Evolutionary conservation across 257 asterid genomes (phyloP), one percentile per base, ranked within the genome.

Genomic region (Primulina tabacum): DNA sequence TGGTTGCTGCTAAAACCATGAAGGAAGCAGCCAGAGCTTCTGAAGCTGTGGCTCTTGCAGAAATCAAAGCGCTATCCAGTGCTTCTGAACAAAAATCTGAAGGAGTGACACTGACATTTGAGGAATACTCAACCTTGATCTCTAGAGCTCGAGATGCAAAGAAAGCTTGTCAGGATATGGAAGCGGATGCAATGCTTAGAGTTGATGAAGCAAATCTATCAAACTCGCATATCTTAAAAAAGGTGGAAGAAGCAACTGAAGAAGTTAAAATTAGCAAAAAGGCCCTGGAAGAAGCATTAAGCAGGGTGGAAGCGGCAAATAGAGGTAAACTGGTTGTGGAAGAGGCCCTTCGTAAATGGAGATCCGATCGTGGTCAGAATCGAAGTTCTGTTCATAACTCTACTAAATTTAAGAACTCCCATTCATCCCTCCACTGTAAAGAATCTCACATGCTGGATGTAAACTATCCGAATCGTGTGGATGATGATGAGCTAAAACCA

Each of bases 1-100:
- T 91, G 76, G 71, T 86, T 28, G 96, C 96, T 2, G 97, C 99
- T 30, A 91, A 73, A 76, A 94, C 78, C 74, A 91, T 91, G 96
- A 89, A 93, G 81, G 90, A 80, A 71, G 99, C 99, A 0, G 96
- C 99, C 7, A 81, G 81, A 68, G 96, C 96, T 37, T 75, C 95
- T 7, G 97, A 94, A 82, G 95, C 96, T 21, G 84, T 84, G 57
- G 95, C 95, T 21, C 85, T 85, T 20, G 93, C 96, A 1, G 97
- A 94, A 74, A 90, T 89, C 70, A 87, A 85, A 80, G 92, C 92
- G 2, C 16, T 93, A 12, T 80, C 90, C 6, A 80, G 71, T 9
- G 71, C 57, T 61, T 43, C 73, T 24, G 67, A 32, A 43, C 64
- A 56, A 40, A 76, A 81, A 18, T 66, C 82, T 1, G 91, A 83